Conservation (phyloP, 2,329 filamentous ascomycete species). For the Furcasterigmium furcatum region DNA sequence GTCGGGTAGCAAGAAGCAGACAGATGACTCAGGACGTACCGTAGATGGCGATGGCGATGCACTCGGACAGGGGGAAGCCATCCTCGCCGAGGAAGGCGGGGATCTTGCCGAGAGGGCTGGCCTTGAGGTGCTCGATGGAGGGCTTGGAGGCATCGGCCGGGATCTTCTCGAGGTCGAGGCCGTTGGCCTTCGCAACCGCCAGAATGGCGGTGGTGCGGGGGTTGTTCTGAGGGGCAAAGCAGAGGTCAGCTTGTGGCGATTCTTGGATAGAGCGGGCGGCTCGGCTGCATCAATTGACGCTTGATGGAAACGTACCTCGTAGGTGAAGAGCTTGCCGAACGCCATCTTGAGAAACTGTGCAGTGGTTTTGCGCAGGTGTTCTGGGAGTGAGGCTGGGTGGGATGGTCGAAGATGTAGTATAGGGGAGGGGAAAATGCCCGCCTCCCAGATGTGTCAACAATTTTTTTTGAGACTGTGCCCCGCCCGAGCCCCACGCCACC, state of each 20-base stretch:
- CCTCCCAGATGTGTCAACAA: conserved; percentile 2
- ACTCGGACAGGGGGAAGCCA: conserved; percentile 85
- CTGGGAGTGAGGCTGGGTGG: conserved; percentile 13
- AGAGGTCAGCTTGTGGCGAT: conserved; percentile 27
- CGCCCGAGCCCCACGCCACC: conserved; percentile 2
- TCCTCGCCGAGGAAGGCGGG: conserved; percentile 91
- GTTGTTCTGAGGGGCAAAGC: conserved; percentile 63
- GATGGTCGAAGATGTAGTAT: conserved; percentile 18
- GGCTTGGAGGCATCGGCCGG: conserved; percentile 64
- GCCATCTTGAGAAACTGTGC: conserved; percentile 62
- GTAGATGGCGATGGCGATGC: conserved; percentile 95
- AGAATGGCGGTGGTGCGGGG: conserved; percentile 83
- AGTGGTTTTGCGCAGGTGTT: conserved; percentile 13
- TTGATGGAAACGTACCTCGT: conserved; percentile 56
- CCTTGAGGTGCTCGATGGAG: conserved; percentile 74
- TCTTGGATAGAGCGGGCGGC: neutral
- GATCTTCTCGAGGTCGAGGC: conserved; percentile 85
- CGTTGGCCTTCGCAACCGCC: conserved; percentile 96
- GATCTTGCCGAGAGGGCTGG: conserved; percentile 86
- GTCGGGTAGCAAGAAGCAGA: conserved; percentile 1
- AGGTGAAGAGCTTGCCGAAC: conserved; percentile 97
- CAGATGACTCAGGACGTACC: conserved; percentile 59
- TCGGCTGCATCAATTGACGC: neutral
- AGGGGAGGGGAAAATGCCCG: conserved; percentile 17
- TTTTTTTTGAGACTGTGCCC: conserved; percentile 1